Evolutionary conservation across 345 rosid species (phyloP), one percentile per base, ranked within the genome.

Genomic region (Eucalyptus curtisii): DNA sequence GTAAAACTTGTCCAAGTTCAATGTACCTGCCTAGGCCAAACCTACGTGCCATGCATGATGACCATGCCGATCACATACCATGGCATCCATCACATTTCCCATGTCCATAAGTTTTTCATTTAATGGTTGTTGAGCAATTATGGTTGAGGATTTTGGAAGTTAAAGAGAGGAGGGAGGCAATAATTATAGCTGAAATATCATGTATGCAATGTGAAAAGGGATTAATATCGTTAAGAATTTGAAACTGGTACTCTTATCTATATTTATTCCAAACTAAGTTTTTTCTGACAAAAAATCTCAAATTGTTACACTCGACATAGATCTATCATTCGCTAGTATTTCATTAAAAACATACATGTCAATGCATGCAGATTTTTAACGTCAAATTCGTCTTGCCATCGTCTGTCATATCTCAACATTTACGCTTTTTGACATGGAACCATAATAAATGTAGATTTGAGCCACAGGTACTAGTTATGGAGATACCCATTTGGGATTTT

Each of bases 241-340:
- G 7, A 61, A 61, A 61, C 6, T 27, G n/a, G 33, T 30, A 61
- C 7, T 30, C 7, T 61, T 61, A 61, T 13, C 16, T 25, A 30
- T 30, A 61, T 61, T 59, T 5, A 61, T 10, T 4, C 2, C 16
- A 6, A 61, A 1, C n/a, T 61, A 61, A 61, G 7, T 13, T 61
- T 61, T 12, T 13, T 61, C 1, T 2, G 0, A 30, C 8, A 27
- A 61, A 27, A 30, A 61, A 12, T 27, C 8, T 57, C 30, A 9
- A 57, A 57, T 57, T 10, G 6, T 57, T 57, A 57, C 30, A 4
- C 61, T 10, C 1, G 13, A 55, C 13, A 30, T 24, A 55, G 30
- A 55, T 24, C 13, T 24, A 55, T 55, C 61, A 55, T 24, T 25
- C 3, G 3, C 1, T 24, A 24, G 13, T 22, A 24, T 24, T 24